Evolutionary conservation across 2,329 filamentous ascomycete species (phyloP), one percentile per base, ranked within the genome.

Genomic region (Pyrenophora graminea): DNA sequence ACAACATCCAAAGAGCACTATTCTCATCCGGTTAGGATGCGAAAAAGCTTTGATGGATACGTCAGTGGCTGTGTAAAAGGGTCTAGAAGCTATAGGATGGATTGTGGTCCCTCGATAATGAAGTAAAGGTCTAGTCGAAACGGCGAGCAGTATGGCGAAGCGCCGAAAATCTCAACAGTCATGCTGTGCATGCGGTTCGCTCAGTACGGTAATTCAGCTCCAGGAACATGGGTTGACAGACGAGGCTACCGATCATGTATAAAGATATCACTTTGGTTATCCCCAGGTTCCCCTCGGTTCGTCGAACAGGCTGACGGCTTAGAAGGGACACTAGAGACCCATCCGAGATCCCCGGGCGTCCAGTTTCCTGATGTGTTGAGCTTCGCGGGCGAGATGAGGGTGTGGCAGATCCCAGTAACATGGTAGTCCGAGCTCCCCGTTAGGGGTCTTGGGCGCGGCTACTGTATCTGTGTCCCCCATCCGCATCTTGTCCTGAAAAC

Each of bases 121-220:
- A 15, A 30, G 39, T 23, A 18, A 42, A 43, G 39, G 44, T 42
- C 32, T 45, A 51, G 41, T 41, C 52, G 50, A 62, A 62, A 62
- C 59, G 41, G 46, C 50, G 55, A 56, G 45, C 48, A 54, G 56
- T 60, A 47, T 62, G 56, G 56, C 59, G 59, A 60, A 60, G 59
- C 59, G 59, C 59, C 59, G 45, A 34, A 45, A 27, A 41, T 30
- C 40, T 55, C 42, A 48, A 45, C 48, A 57, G 43, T 51, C 36
- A 57, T 51, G 53, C 48, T 44, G 41, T 51, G 44, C 45, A 44
- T 39, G 45, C 48, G 33, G 34, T 48, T 23, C 34, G 36, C 49
- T 36, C 34, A 43, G 39, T 47, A 41, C 36, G 43, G 45, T 37
- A 44, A 32, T 47, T n/a, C 19, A 48, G 18, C 15, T 36, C 48